Evolutionary conservation across 345 rosid genomes (phyloP), one percentile per base, ranked within the genome.

Genomic region (Brassica carinata): DNA sequence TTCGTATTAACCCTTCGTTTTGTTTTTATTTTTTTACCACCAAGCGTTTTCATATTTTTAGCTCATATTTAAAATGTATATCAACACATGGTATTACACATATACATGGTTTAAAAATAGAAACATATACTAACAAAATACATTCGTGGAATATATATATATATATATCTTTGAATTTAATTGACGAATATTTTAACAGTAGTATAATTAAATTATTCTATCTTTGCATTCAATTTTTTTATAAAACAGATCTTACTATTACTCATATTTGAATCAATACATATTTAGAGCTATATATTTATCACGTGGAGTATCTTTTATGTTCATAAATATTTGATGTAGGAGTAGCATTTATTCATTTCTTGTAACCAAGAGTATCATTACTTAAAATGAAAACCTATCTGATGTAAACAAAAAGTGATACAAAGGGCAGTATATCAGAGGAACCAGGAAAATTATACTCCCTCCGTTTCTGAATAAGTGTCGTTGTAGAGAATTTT

Each of bases 1-100:
- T 80, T 36, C 74, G 33, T 31, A 51, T 7, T 61, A 15, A 10
- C 79, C 79, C 11, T 38, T 70, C 71, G 13, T 55, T 80, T 58
- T 67, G 38, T 13, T 48, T 51, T 51, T 51, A 48, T n/a, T 51
- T n/a, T 45, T n/a, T 71, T 23, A 45, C 48, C 71, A 34, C 72
- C 67, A 63, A 33, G 65, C 75, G 59, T 79, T 74, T 79, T 67
- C 29, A 8, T 51, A 14, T 0, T 51, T 55, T 19, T 43, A 36
- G 53, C 58, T 7, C 13, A 9, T 17, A 6, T 17, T 2, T 8
- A 23, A n/a, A 63, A n/a, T 62, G 53, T 48, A 48, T 48, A 48
- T 48, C 58, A 51, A n/a, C 58, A 3, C 58, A 38, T 59, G 64
- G 65, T 61, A 26, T n/a, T 7, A n/a, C 8, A 15, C 26, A 64